Conservation (phyloP, 1,139 yeast species). For the Wickerhamomyces sp. region DNA sequence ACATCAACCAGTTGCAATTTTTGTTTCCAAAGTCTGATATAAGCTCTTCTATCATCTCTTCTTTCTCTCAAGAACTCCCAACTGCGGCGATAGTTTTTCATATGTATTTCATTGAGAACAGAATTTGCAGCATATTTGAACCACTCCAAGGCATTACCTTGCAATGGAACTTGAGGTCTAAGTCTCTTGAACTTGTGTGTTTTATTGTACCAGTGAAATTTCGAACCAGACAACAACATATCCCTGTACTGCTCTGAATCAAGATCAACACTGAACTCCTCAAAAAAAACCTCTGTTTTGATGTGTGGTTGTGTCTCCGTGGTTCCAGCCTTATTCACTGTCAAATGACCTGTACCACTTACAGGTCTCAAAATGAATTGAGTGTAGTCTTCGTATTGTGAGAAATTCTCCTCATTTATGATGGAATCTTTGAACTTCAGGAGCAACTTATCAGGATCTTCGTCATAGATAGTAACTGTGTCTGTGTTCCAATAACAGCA, state of each 20-base stretch:
- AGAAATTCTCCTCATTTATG: conserved; percentile 28
- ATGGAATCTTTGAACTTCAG: conserved; percentile 35
- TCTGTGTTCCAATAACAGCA: conserved; percentile 87
- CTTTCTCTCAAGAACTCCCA: conserved; percentile 78
- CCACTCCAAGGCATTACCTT: conserved; percentile 78
- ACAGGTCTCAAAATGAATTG: conserved; percentile 85
- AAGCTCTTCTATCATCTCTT: conserved; percentile 65
- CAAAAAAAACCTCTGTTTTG: conserved; percentile 71
- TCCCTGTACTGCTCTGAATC: conserved; percentile 85
- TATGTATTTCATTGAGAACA: conserved; percentile 75
- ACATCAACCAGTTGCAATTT: conserved; percentile 34
- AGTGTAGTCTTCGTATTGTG: conserved; percentile 26
- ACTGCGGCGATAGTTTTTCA: conserved; percentile 74
- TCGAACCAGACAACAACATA: conserved; percentile 74
- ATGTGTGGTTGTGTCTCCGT: conserved; percentile 69
- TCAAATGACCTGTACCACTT: conserved; percentile 78
- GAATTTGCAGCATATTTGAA: conserved; percentile 71
- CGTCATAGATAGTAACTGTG: conserved; percentile 40
- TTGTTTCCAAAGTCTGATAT: conserved; percentile 66
- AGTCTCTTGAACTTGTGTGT: conserved; percentile 69
- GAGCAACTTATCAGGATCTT: conserved; percentile 40
- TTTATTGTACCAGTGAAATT: conserved; percentile 71
- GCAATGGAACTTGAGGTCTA: conserved; percentile 57
- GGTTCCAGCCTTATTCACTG: conserved; percentile 74
- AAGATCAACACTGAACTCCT: conserved; percentile 79